Base-by-base conservation (phyloP, 257 asterid species). In the Przewalskia tangutica region DNA sequence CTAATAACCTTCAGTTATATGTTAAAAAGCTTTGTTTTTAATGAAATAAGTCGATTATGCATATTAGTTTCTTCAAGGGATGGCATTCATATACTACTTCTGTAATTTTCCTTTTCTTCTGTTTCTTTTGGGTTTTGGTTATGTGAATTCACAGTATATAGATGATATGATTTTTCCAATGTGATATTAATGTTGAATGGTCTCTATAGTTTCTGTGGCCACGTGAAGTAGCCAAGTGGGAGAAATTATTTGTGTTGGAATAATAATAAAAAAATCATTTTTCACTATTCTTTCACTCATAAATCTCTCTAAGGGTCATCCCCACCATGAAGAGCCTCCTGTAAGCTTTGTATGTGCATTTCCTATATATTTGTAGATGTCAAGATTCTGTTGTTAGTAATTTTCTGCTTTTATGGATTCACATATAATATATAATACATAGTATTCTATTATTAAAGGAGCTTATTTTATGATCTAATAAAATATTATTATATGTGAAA, bases 201-300 rank as follows among this genome's bases (percentile, higher is more conserved):
- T 67, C 77, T 32, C 13, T 56, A 50, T 1, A 13, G 59, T 50
- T 42, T 66, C 27, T 64, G 18, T 68, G 64, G 8, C 64, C 77
- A 93, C 97, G 91, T 83, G 97, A 91, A 97, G 94, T 97, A 81
- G 13, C 94, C 27, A 94, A 94, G 83, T 94, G 97, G 97, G 93
- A 93, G 92, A 94, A 92, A 91, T 94, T 70, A 80, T 93, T 1
- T 91, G 89, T 82, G 82, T 53, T 16, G 98, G 93, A 73, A 84
- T 85, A 34, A 85, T 77, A 88, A 70, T 1, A 27, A 27, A 27
- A 27, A 27, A 27, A 27, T 27, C 32, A 1, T 27, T 27, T 27
- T 27, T 27, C 32, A 27, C 32, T 27, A 27, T 27, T 27, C 32
- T 38, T 38, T 38, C 42, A 38, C 2, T 38, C 42, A 38, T 38